Conservation (phyloP, 129 eudicot genomes). For the Ambrosia trifida region DNA sequence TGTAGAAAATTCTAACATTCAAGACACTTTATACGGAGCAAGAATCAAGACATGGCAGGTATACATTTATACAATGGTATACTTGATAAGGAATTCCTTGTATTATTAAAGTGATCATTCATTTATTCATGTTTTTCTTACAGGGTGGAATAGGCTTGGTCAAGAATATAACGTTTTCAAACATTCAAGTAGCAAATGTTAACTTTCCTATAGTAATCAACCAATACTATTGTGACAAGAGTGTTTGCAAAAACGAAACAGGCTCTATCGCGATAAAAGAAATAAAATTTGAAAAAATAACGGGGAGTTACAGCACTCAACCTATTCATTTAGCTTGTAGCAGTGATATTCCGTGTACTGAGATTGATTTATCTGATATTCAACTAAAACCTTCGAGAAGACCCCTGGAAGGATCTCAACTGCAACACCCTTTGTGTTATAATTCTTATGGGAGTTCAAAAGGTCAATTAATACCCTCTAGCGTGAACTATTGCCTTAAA, state of each 20-base stretch:
- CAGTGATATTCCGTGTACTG: slow-evolving; percentile 45
- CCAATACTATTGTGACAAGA: slow-evolving; percentile 81
- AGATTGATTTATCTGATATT: slow-evolving; percentile 45
- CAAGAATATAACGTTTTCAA: slow-evolving; percentile 68
- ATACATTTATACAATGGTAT: not conserved
- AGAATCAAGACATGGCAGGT: slow-evolving; percentile 98
- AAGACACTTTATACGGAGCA: slow-evolving; percentile 64
- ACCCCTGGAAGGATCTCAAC: slow-evolving; percentile 36
- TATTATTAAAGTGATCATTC: too few relatives aligned
- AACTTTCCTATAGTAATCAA: slow-evolving; percentile 76
- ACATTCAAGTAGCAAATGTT: slow-evolving; percentile 58
- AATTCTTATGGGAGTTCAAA: slow-evolving; percentile 70
- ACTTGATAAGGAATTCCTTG: not conserved
- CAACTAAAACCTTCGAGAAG: slow-evolving; percentile 49
- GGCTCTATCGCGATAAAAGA: slow-evolving; percentile 65
- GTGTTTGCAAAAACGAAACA: slow-evolving; percentile 61
- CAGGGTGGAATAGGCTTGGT: slow-evolving; percentile 88
- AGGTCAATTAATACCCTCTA: slow-evolving; percentile 58
- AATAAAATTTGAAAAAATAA: slow-evolving; percentile 49
- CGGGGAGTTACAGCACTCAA: slow-evolving; percentile 59
- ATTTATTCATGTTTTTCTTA: not conserved
- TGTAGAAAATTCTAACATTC: slow-evolving; percentile 60
- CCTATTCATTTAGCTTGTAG: slow-evolving; percentile 85
- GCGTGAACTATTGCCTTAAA: slow-evolving; percentile 62
- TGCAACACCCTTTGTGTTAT: slow-evolving; percentile 52